These are phyloP conservation scores for Pseudonitzschia multistriata DNA, from an alignment of 108 stramenopile genomes.

Conservation along the genomic window DNA sequence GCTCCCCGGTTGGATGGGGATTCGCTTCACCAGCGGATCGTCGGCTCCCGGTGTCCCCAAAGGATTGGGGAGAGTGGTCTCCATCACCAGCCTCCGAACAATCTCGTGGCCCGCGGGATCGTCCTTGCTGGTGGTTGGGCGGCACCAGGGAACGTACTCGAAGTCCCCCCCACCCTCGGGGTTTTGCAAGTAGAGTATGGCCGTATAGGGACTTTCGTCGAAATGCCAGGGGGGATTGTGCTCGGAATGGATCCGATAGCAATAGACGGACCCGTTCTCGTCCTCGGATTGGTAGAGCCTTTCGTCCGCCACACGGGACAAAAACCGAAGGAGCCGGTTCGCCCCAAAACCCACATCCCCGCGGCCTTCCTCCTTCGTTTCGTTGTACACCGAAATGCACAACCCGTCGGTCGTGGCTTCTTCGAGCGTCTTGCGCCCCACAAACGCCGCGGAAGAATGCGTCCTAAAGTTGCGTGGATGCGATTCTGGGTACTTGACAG, in stretches of 20 bases:
- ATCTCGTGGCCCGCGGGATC: not conserved
- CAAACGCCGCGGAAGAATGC: not conserved
- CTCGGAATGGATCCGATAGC: conserved; percentile 1
- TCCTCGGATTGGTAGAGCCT: not conserved
- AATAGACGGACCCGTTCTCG: conserved; percentile 8
- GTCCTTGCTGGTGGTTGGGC: not conserved
- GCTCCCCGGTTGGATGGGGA: not conserved
- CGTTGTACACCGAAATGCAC: not conserved
- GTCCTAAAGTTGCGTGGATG: conserved; percentile 5
- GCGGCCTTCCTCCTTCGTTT: not conserved
- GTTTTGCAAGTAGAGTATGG: conserved; percentile 3
- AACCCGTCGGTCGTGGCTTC: not conserved
- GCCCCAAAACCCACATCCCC: not conserved
- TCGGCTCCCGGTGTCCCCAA: not conserved
- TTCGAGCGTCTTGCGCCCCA: conserved; percentile 6
- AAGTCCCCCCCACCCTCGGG: not conserved
- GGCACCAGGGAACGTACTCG: conserved; percentile 5
- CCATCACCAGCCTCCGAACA: conserved; percentile 2
- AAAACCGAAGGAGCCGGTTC: not conserved
- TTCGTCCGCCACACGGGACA: not conserved
- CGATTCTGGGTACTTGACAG: not conserved
- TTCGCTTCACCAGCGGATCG: not conserved
- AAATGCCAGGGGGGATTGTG: conserved; percentile 7
- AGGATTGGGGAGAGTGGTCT: no score
- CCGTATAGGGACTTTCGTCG: conserved; percentile 5